Evolutionary conservation across 495 filamentous ascomycete genomes (phyloP).

Genomic region (Pyrenula massariospora): DNA sequence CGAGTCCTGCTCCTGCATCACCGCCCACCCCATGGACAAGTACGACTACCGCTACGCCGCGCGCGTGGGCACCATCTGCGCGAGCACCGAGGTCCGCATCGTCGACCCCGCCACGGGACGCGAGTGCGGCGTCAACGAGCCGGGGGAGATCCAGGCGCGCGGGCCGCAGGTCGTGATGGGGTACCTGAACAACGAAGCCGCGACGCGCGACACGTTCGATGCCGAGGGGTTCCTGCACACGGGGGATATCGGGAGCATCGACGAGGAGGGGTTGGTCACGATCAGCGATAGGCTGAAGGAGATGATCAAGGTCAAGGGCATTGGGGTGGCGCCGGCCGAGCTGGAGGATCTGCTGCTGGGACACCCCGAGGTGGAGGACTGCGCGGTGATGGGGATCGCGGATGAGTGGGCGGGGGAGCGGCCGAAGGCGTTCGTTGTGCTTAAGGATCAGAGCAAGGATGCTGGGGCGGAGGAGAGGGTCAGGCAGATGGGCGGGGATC

Average conservation of each 20-base stretch:
- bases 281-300: constrained; percentile 65
- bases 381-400: constrained; percentile 43
- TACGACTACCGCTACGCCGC: constrained; percentile 46
- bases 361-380: constrained; percentile 45
- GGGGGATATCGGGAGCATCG: constrained; percentile 52
- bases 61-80: constrained; percentile 46
- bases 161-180: constrained; percentile 48
- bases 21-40: constrained; percentile 39
- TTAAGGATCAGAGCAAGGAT: constrained; percentile 23
- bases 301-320: constrained; percentile 66
- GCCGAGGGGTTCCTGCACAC: constrained; percentile 51
- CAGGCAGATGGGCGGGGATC: constrained; percentile 22
- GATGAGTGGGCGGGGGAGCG: constrained; percentile 51
- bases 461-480: constrained; percentile 8
- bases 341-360: constrained; percentile 52
- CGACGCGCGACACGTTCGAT: constrained; percentile 49
- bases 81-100: constrained; percentile 51
- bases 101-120: constrained; percentile 32
- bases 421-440: constrained; percentile 52
- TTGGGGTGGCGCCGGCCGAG: constrained; percentile 59
- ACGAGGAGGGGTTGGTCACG: constrained; percentile 38
- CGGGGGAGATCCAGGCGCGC: constrained; percentile 49
- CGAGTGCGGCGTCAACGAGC: constrained; percentile 32
- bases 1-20: constrained; percentile 52
- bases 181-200: constrained; percentile 41